Percentiles rank a stretch among this genome's conserved stretches.
Conservation (phyloP, 805 yeast species). For the Starmerella vaccinii region DNA sequence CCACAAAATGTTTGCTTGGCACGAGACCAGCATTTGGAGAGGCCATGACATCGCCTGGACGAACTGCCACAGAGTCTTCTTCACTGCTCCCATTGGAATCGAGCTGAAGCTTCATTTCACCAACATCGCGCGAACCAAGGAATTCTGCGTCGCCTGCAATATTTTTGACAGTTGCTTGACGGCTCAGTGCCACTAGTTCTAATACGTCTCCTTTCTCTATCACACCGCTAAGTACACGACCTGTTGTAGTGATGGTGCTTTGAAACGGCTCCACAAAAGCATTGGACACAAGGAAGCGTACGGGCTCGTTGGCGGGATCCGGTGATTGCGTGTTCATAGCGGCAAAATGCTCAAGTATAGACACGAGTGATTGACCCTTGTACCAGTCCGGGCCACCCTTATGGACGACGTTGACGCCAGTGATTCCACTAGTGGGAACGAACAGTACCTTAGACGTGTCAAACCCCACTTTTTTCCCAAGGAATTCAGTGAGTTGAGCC, state of each 20-base stretch:
- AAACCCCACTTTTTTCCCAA: constrained; percentile 47
- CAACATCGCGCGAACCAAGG: constrained; percentile 49
- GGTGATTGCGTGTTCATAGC: constrained; percentile 16
- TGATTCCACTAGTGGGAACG: constrained; percentile 60
- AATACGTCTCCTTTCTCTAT: constrained; percentile 61
- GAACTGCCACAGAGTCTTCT: constrained; percentile 35
- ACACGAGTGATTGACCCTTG: constrained; percentile 36
- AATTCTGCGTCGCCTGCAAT: constrained; percentile 26
- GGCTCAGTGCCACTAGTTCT: constrained; percentile 30
- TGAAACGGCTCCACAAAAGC: constrained; percentile 42
- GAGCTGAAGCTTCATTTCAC: constrained; percentile 36
- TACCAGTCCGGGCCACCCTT: constrained; percentile 37
- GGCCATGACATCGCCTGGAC: constrained; percentile 59
- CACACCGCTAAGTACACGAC: constrained; percentile 57
- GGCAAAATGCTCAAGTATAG: constrained; percentile 28
- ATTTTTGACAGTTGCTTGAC: constrained; percentile 17
- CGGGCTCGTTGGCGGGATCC: constrained; percentile 24
- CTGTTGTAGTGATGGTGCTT: constrained; percentile 45
- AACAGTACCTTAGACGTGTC: constrained; percentile 35
- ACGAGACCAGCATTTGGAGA: constrained; percentile 39
- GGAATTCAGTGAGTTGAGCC: constrained; percentile 40
- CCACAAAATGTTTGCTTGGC: constrained; percentile 41
- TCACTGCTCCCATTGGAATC: constrained; percentile 19
- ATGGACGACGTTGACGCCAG: constrained; percentile 56
- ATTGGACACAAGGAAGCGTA: constrained; percentile 56